A percentile compares a stretch with the other conserved stretches of the same genome.
Evolutionary conservation across 768 basidiomycete species (phyloP).

Genomic region (Phlegmacium glaucopus): DNA sequence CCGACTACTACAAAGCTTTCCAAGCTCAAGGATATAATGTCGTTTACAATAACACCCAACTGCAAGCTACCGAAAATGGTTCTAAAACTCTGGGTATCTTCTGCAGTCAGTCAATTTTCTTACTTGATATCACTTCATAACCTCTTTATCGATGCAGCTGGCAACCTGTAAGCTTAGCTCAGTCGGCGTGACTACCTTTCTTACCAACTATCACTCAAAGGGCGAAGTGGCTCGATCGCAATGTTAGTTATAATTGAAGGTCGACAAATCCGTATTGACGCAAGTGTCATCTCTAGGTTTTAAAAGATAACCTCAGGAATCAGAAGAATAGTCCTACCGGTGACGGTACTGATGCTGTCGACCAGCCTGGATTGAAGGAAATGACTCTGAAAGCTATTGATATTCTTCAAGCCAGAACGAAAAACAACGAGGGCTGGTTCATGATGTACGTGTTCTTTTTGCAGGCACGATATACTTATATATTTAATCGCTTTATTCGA

Average conservation of each 20-base stretch:
- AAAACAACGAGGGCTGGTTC: conserved; percentile 39
- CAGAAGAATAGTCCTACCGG: conserved; percentile 38
- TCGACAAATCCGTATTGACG: background rate
- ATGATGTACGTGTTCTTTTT: conserved; percentile 30
- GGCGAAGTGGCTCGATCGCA: conserved; percentile 45
- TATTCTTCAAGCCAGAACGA: conserved; percentile 35
- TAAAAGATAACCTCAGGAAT: conserved; percentile 33
- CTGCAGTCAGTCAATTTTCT: conserved; percentile 24
- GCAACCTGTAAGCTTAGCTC: conserved; percentile 17
- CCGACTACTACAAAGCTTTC: conserved; percentile 41
- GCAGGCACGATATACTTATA: background rate
- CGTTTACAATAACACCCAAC: conserved; percentile 32
- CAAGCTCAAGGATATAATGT: conserved; percentile 38
- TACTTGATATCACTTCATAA: background rate
- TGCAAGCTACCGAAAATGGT: conserved; percentile 26
- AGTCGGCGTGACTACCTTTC: background rate
- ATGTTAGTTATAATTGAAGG: conserved; percentile 18
- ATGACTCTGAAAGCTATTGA: conserved; percentile 47
- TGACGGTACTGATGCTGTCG: conserved; percentile 37
- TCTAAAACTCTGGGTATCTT: conserved; percentile 43
- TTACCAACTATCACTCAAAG: conserved; percentile 12
- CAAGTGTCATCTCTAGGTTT: conserved; percentile 19
- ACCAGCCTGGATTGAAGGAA: conserved; percentile 46
- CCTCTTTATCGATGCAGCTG: conserved; percentile 5
- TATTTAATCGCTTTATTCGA: background rate